Evolutionary conservation across 345 rosid species (phyloP).

Genomic region (Eucalyptus regnans): DNA sequence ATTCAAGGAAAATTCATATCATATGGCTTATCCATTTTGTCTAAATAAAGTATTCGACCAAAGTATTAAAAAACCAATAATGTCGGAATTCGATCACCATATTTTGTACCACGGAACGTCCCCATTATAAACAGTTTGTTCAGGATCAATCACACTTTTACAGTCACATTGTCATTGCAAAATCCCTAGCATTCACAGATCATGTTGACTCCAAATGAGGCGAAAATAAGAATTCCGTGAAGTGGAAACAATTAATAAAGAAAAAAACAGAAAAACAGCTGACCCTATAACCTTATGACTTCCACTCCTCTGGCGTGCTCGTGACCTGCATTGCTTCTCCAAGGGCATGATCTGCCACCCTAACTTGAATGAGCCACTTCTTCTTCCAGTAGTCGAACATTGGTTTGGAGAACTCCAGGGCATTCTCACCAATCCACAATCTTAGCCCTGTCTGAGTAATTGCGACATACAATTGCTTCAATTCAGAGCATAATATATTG

Average conservation of each 20-base stretch:
- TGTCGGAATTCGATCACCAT: background rate
- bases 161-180: background rate
- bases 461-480: conserved; percentile 14
- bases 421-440: conserved; percentile 39
- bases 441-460: conserved; percentile 46
- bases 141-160: background rate
- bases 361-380: conserved; percentile 16
- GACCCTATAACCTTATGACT: conserved; percentile 29
- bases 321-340: conserved; percentile 27
- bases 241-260: background rate
- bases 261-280: background rate
- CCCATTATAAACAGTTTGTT: background rate
- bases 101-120: background rate
- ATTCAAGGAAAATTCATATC: background rate
- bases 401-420: conserved; percentile 17
- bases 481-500: conserved; percentile 30
- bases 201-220: background rate
- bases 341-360: conserved; percentile 17
- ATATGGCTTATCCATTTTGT: background rate
- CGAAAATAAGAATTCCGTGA: background rate
- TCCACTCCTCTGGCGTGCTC: conserved; percentile 37
- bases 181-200: background rate
- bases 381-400: conserved; percentile 6
- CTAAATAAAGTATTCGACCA: background rate
- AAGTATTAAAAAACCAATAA: background rate